phyloP scores from a whole-genome alignment of 306 rosid species.

The Betula pendula region DNA sequence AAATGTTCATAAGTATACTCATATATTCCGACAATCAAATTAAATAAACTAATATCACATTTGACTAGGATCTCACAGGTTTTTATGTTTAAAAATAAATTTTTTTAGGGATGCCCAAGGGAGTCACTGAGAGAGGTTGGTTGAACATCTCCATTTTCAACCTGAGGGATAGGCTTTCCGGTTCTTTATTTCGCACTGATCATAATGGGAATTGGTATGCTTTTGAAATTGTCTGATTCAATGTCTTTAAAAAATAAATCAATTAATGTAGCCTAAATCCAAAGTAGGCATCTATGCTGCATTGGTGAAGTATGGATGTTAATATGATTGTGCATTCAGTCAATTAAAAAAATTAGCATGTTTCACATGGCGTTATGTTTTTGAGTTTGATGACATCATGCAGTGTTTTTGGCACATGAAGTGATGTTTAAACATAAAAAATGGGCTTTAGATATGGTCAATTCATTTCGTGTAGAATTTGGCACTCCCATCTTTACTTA shows the following conservation, averaged over 20 bases:
- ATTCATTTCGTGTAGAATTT: neutral
- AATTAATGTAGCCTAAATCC: neutral
- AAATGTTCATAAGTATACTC: neutral
- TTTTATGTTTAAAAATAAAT: neutral
- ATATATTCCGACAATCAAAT: neutral
- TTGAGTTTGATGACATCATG: neutral
- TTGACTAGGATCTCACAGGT: constrained; percentile 8
- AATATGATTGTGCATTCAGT: too few relatives aligned
- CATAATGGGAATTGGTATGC: neutral
- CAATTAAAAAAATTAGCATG: neutral
- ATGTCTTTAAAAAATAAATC: neutral
- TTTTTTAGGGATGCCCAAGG: neutral
- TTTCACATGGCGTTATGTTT: neutral
- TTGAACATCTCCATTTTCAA: neutral
- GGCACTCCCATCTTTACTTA: neutral
- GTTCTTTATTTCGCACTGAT: neutral
- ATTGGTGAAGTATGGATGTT: neutral
- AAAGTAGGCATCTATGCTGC: neutral
- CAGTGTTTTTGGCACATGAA: neutral
- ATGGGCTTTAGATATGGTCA: neutral
- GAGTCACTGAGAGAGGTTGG: neutral
- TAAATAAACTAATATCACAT: neutral
- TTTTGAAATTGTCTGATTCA: neutral
- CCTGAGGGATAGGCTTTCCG: neutral
- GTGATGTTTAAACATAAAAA: neutral